Evolutionary conservation across 495 filamentous ascomycete species (phyloP), one percentile per base, ranked within the genome.

Genomic region (Hypoxylon rickii): DNA sequence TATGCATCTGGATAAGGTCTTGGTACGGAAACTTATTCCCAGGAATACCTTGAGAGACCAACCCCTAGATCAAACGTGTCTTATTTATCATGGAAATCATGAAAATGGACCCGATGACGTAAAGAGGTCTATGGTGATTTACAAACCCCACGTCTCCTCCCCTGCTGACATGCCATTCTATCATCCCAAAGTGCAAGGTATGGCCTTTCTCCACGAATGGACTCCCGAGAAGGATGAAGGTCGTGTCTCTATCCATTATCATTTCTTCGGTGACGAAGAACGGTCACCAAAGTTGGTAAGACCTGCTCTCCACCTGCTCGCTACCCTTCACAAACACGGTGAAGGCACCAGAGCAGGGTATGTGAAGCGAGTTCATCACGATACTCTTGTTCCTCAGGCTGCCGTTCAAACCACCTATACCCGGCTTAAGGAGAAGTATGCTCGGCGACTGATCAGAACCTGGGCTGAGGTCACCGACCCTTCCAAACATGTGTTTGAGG

Each of bases 391-490:
- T 31, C 85, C 89, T 2, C 88, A 89, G 58, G 83, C 84, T 52
- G 67, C 77, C 3, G 79, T 90, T 20, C 90, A 96, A 65, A 82
- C 91, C 65, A 92, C 84, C 0, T 97, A 97, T 67, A 70, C 86
- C 1, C 76, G 80, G n/a, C 79, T 98, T 6, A 96, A 96, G 70
- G 69, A 76, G 15, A 84, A 80, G 41, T 90, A 97, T 70, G 90
- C 89, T 0, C 72, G 78, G 2, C 59, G 66, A 10, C 75, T 98
- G 13, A 84, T 87, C 18, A 68, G 79, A 18, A 66, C 67, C 6
- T 97, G 95, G 94, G 84, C 82, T 10, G 93, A 97, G 72, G 76
- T 78, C 38, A 96, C 93, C 1, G 91, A 96, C 67, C 89, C 92
- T 0, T 78, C 76, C 16, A 97, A 97, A 68, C 91, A 97, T 70